phyloP scores from a whole-genome alignment of 257 asterid genomes.

The Echites panduratus region DNA sequence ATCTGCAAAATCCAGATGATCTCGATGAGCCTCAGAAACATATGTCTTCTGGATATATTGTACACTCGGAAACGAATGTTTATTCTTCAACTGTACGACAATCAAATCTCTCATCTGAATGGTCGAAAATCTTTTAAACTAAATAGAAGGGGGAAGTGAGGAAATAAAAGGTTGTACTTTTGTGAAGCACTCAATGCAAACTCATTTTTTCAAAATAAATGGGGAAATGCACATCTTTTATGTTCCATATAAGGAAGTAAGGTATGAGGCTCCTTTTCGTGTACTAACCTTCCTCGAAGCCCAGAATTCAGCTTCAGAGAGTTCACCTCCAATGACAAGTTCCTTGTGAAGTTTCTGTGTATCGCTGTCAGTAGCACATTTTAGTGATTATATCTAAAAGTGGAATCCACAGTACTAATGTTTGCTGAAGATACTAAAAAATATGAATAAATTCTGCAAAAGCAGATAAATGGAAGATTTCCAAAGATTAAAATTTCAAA shows the following conservation, averaged over 20 bases:
- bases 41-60: not conserved
- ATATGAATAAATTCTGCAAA: not conserved
- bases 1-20: not conserved
- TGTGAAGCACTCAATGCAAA: not conserved
- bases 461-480: conserved; percentile 1
- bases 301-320: conserved; percentile 97
- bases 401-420: conserved; percentile 11
- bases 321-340: conserved; percentile 67
- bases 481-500: not conserved
- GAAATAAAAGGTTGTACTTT: not conserved
- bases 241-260: not conserved
- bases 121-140: not conserved
- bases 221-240: not conserved
- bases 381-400: conserved; percentile 31
- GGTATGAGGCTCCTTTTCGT: conserved; percentile 13
- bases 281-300: conserved; percentile 85
- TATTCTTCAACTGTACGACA: not conserved
- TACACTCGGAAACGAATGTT: not conserved
- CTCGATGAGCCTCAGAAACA: not conserved
- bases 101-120: not conserved
- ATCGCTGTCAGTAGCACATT: conserved; percentile 68
- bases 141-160: not conserved
- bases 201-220: not conserved
- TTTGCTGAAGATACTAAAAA: not conserved
- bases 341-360: conserved; percentile 86